A percentile compares a stretch with the other conserved stretches of the same genome.
phyloP scores from a whole-genome alignment of 164 flowering plant species.

The Nelumbo lutea region DNA sequence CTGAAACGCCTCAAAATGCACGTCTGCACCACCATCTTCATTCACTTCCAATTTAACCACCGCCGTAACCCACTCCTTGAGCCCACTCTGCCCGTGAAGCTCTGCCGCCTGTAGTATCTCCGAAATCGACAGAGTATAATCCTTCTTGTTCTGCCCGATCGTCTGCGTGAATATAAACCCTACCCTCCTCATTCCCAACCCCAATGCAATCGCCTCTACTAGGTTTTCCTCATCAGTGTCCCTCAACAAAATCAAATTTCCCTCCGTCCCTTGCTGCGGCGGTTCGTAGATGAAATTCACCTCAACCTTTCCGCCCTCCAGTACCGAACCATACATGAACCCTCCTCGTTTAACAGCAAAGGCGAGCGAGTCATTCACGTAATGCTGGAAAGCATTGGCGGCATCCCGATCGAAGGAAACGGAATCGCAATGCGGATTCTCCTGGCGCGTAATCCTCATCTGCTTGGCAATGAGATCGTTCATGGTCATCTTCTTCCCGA shows the following conservation, averaged over 20 bases:
- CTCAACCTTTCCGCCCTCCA: slow-evolving; percentile 58
- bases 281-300: slow-evolving; percentile 91
- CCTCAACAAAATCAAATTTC: slow-evolving; percentile 49
- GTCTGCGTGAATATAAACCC: slow-evolving; percentile 63
- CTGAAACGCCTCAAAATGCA: slow-evolving; percentile 88
- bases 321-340: slow-evolving; percentile 85
- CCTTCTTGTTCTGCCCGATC: slow-evolving; percentile 65
- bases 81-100: slow-evolving; percentile 62
- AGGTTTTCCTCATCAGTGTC: slow-evolving; percentile 47
- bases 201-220: slow-evolving; percentile 30
- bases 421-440: slow-evolving; percentile 64
- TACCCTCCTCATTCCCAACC: slow-evolving; percentile 27
- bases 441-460: slow-evolving; percentile 77
- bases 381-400: slow-evolving; percentile 78
- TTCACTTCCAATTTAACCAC: slow-evolving; percentile 65
- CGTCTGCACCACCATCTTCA: slow-evolving; percentile 68
- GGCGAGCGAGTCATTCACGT: slow-evolving; percentile 73
- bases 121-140: slow-evolving; percentile 64
- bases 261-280: slow-evolving; percentile 86
- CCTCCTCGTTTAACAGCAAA: slow-evolving; percentile 86
- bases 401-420: slow-evolving; percentile 86
- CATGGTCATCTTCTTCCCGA: slow-evolving; percentile 93
- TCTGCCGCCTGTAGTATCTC: slow-evolving; percentile 83
- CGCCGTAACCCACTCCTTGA: slow-evolving; percentile 87
- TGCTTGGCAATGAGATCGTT: slow-evolving; percentile 88